phyloP scores from a whole-genome alignment of 768 basidiomycete species.

The Mycena sanguinolenta region DNA sequence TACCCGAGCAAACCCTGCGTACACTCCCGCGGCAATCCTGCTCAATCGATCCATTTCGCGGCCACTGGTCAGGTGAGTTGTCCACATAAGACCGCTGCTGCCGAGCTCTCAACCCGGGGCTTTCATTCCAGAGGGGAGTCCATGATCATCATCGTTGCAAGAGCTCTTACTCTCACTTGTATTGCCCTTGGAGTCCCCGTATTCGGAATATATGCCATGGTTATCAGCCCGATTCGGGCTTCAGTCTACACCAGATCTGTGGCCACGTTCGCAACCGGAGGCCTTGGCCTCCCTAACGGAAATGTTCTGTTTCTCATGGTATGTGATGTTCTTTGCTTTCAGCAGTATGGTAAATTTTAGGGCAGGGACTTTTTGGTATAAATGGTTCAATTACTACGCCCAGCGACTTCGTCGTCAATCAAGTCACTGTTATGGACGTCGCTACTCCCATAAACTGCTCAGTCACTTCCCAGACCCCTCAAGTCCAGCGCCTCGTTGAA shows the following conservation, averaged over 20 bases:
- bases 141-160: background rate
- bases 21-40: no score
- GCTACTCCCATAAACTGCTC: background rate
- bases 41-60: background rate
- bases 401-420: background rate
- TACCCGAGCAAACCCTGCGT: background rate
- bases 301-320: background rate
- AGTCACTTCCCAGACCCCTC: background rate
- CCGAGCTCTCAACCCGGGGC: background rate
- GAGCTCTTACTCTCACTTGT: background rate
- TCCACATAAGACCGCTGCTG: background rate
- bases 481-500: background rate
- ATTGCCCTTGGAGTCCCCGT: background rate
- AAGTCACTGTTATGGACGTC: background rate
- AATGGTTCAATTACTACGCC: background rate
- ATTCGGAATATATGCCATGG: constrained; percentile 6
- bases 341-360: background rate
- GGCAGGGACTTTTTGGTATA: background rate
- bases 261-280: background rate
- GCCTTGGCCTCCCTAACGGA: background rate
- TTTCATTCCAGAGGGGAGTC: background rate
- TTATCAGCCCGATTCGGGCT: background rate
- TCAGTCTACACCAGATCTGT: background rate
- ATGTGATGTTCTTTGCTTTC: background rate
- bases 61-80: background rate